Conservation (phyloP, 2,329 filamentous ascomycete species). For the Hypoxylon sp. region DNA sequence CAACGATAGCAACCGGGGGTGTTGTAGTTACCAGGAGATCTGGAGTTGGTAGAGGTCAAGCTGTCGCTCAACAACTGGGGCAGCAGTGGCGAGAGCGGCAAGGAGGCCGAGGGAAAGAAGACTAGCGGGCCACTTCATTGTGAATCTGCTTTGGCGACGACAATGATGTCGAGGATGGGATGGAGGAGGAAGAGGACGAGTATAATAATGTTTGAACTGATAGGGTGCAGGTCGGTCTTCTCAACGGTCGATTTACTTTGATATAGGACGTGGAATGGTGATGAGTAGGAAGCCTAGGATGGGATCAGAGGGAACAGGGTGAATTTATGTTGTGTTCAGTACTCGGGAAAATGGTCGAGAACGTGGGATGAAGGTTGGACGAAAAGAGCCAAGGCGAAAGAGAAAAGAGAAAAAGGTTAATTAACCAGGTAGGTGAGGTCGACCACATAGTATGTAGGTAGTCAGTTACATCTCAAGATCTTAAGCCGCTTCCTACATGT, state of each 20-base stretch:
- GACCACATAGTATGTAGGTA: conserved; percentile 10
- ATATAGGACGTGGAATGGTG: conserved; percentile 11
- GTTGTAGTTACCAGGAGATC: conserved; percentile 46
- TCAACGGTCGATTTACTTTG: conserved; percentile 8
- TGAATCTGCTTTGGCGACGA: conserved; percentile 28
- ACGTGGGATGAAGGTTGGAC: conserved; percentile 1
- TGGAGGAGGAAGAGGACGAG: not conserved
- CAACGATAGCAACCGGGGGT: not conserved
- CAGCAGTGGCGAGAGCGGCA: conserved; percentile 44
- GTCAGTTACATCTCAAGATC: conserved; percentile 25
- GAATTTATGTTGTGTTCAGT: conserved; percentile 36
- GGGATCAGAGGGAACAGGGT: conserved; percentile 20
- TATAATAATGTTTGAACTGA: not conserved
- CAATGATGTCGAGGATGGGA: not conserved
- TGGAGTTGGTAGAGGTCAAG: conserved; percentile 51
- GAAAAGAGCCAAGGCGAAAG: conserved; percentile 20
- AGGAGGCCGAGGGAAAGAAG: conserved; percentile 49
- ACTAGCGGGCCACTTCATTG: conserved; percentile 49
- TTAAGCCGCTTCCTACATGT: conserved; percentile 4
- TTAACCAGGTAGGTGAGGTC: conserved; percentile 9
- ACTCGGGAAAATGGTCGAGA: not conserved
- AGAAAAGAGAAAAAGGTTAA: conserved; percentile 13
- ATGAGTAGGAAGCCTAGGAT: conserved; percentile 8
- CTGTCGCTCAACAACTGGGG: conserved; percentile 45
- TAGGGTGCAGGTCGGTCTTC: conserved; percentile 2